Evolutionary conservation across 441 rosid genomes (phyloP).

Genomic region (Jatropha podagrica): DNA sequence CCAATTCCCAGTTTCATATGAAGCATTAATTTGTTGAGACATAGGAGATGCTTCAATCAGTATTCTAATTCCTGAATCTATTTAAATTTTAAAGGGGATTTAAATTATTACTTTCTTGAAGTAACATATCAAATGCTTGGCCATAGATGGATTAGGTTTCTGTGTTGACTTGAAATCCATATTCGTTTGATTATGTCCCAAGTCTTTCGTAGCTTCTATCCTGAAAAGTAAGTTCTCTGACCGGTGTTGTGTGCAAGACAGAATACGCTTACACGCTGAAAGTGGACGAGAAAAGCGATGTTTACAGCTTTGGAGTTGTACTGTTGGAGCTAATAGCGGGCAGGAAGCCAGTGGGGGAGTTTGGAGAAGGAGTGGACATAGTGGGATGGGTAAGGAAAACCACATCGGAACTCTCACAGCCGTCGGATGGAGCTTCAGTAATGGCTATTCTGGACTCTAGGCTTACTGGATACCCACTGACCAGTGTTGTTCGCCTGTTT

Average conservation of each 20-base stretch:
- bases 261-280: conserved; percentile 90
- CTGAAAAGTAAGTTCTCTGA: background rate
- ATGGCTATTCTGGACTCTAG: conserved; percentile 62
- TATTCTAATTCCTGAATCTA: too few relatives aligned
- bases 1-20: background rate
- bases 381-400: conserved; percentile 87
- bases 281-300: conserved; percentile 92
- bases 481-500: conserved; percentile 61
- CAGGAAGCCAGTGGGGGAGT: conserved; percentile 81
- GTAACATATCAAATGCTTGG: too few relatives aligned
- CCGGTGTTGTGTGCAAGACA: conserved; percentile 19
- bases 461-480: conserved; percentile 55
- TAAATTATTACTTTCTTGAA: too few relatives aligned
- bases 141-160: too few relatives aligned
- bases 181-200: too few relatives aligned
- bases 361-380: conserved; percentile 92
- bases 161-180: too few relatives aligned
- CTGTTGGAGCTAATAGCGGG: conserved; percentile 82
- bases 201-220: too few relatives aligned
- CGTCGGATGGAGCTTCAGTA: conserved; percentile 59
- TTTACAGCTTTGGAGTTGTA: conserved; percentile 88
- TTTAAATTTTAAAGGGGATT: too few relatives aligned
- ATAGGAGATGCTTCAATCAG: too few relatives aligned
- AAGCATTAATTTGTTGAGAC: background rate
- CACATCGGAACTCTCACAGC: conserved; percentile 57